phyloP scores from a whole-genome alignment of 306 rosid species.

The Calophaca sinica region DNA sequence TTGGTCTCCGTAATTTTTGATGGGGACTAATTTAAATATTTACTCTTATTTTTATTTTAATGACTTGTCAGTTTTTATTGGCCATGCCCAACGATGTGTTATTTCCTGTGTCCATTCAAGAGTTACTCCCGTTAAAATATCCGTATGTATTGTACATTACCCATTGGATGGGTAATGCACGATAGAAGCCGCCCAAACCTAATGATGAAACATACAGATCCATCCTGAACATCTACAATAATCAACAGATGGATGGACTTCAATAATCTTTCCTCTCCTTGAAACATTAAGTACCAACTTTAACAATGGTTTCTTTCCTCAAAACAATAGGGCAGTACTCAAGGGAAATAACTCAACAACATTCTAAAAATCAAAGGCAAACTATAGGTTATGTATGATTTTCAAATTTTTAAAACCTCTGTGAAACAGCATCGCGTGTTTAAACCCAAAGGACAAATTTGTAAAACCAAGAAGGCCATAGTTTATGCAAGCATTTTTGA shows the following conservation, averaged over 20 bases:
- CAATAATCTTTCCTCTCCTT: constrained; percentile 19
- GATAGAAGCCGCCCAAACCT: too few relatives aligned
- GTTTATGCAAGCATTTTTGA: constrained; percentile 36
- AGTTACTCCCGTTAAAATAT: too few relatives aligned
- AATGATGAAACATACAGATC: constrained; percentile 12
- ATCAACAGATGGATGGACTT: constrained; percentile 35
- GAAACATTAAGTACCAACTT: constrained; percentile 20
- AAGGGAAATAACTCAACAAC: constrained; percentile 18
- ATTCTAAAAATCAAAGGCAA: constrained; percentile 32
- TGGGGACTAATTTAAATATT: too few relatives aligned
- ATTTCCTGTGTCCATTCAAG: too few relatives aligned
- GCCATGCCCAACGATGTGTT: too few relatives aligned
- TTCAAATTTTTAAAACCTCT: constrained; percentile 22
- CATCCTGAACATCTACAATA: constrained; percentile 6
- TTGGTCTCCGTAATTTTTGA: too few relatives aligned
- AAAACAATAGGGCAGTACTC: constrained; percentile 32
- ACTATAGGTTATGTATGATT: constrained; percentile 26
- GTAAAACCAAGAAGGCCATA: too few relatives aligned
- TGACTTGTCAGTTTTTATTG: too few relatives aligned
- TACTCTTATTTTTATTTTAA: too few relatives aligned
- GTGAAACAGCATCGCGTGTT: constrained; percentile 6
- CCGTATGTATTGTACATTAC: too few relatives aligned
- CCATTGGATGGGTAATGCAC: too few relatives aligned
- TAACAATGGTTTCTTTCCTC: constrained; percentile 23
- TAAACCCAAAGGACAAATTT: too few relatives aligned